phyloP scores from a whole-genome alignment of 139 green algal species.

The Asterochloris erici region DNA sequence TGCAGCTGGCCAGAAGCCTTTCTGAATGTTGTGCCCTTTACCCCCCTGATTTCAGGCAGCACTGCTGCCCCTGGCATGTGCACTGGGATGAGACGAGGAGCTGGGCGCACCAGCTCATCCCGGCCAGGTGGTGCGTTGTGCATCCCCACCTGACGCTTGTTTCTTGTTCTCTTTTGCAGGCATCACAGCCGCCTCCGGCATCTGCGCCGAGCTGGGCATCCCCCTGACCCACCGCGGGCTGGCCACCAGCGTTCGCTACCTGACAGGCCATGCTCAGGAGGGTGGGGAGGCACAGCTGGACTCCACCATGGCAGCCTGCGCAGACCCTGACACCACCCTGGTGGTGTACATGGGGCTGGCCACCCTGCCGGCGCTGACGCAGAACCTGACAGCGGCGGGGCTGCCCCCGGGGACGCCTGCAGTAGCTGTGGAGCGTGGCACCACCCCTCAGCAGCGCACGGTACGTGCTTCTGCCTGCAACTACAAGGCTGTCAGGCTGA shows the following conservation, averaged over 20 bases:
- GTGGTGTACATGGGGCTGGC: constrained; percentile 98
- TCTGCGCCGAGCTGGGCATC: constrained; percentile 83
- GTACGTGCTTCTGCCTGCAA: constrained; percentile 54
- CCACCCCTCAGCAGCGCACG: constrained; percentile 75
- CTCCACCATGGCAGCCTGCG: constrained; percentile 31
- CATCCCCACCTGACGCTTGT: constrained; percentile 6
- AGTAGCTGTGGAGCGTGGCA: constrained; percentile 94
- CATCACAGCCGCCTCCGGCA: constrained; percentile 69
- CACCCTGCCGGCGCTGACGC: constrained; percentile 75
- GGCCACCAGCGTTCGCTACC: constrained; percentile 83
- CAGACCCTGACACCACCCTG: constrained; percentile 89
- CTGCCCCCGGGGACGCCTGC: constrained; percentile 68
- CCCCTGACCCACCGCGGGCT: constrained; percentile 95
- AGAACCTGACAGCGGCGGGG: constrained; percentile 62
- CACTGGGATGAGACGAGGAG: too few relatives aligned
- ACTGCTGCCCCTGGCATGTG: too few relatives aligned
- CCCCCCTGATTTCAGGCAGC: too few relatives aligned
- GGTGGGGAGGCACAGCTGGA: constrained; percentile 73
- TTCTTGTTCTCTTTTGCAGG: constrained; percentile 18
- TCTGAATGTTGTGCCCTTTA: too few relatives aligned
- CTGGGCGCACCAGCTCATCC: not conserved
- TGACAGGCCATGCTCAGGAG: constrained; percentile 90
- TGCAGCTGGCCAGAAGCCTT: too few relatives aligned
- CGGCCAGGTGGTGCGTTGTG: constrained; percentile 5
- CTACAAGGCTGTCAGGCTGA: not conserved